Percentiles rank a stretch among this genome's conserved stretches.
Conservation (phyloP, 2,329 filamentous ascomycete species). For the Botrytis sinoallii region DNA sequence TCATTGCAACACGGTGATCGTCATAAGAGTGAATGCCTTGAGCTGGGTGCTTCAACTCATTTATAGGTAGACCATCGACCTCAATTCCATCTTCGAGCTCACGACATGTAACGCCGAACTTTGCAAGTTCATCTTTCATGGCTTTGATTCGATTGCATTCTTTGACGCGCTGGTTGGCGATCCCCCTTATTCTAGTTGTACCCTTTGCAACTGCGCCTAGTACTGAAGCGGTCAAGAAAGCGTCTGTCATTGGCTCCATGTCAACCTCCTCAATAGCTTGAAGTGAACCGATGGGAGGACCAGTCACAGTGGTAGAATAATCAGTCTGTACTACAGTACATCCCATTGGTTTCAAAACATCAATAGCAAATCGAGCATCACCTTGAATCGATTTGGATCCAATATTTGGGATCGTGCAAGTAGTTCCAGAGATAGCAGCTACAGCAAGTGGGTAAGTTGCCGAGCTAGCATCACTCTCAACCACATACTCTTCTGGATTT, state of each 20-base stretch:
- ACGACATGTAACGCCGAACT: conserved; percentile 82
- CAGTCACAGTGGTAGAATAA: conserved; percentile 87
- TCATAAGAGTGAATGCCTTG: conserved; percentile 87
- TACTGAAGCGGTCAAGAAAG: conserved; percentile 92
- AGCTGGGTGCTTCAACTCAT: conserved; percentile 52
- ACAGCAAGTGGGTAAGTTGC: conserved; percentile 94
- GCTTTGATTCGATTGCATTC: conserved; percentile 95
- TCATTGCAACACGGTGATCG: conserved; percentile 97
- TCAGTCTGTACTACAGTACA: conserved; percentile 83
- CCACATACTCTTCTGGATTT: conserved; percentile 80
- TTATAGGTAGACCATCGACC: conserved; percentile 52
- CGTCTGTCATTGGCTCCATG: conserved; percentile 99
- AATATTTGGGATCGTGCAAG: conserved; percentile 94
- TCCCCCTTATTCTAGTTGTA: conserved; percentile 83
- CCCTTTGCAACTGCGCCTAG: conserved; percentile 84
- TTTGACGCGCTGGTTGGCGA: conserved; percentile 96
- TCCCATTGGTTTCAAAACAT: conserved; percentile 89
- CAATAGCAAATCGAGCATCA: conserved; percentile 88
- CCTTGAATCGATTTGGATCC: conserved; percentile 89
- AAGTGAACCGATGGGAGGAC: conserved; percentile 71
- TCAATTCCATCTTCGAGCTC: conserved; percentile 96
- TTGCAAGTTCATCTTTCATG: conserved; percentile 91
- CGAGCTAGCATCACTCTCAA: conserved; percentile 97
- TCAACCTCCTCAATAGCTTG: conserved; percentile 79
- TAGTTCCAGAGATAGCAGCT: conserved; percentile 92